Percentiles rank a stretch among this genome's conserved stretches.
Conservation (phyloP, 2,329 filamentous ascomycete genomes). For the Ceratocystis albifundus region DNA sequence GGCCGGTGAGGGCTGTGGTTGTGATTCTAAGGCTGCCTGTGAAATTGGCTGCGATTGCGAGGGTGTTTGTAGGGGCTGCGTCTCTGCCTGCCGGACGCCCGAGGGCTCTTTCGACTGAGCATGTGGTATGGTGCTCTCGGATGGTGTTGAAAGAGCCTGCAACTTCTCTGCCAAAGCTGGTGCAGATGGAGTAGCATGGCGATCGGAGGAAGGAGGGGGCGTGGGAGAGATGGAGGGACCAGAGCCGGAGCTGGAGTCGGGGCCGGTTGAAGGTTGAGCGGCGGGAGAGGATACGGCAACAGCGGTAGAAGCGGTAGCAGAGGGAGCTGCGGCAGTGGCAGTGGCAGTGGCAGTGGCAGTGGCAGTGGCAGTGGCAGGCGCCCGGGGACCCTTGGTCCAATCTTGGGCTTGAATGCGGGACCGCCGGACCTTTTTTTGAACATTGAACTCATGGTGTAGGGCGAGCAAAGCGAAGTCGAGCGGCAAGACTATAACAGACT, state of each 20-base stretch:
- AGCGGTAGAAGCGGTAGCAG: conserved; percentile 13
- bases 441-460: conserved; percentile 49
- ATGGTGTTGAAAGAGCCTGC: not conserved
- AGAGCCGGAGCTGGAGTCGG: not conserved
- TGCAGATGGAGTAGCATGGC: not conserved
- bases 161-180: not conserved
- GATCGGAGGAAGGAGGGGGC: not conserved
- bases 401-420: conserved; percentile 59
- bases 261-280: not conserved
- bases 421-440: conserved; percentile 52
- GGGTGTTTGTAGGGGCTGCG: not conserved
- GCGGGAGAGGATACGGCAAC: not conserved
- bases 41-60: not conserved
- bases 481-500: not conserved
- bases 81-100: not conserved
- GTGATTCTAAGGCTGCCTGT: not conserved
- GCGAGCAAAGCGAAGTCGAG: not conserved
- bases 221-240: conserved; percentile 2
- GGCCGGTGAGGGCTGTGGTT: not conserved
- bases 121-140: not conserved
- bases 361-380: conserved; percentile 28
- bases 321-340: conserved; percentile 24
- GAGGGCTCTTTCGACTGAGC: not conserved
- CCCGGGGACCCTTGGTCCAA: conserved; percentile 38
- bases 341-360: conserved; percentile 24